Evolutionary conservation across 1,139 yeast species (phyloP), one percentile per base, ranked within the genome.

Genomic region (Saccharomyces hybrid): DNA sequence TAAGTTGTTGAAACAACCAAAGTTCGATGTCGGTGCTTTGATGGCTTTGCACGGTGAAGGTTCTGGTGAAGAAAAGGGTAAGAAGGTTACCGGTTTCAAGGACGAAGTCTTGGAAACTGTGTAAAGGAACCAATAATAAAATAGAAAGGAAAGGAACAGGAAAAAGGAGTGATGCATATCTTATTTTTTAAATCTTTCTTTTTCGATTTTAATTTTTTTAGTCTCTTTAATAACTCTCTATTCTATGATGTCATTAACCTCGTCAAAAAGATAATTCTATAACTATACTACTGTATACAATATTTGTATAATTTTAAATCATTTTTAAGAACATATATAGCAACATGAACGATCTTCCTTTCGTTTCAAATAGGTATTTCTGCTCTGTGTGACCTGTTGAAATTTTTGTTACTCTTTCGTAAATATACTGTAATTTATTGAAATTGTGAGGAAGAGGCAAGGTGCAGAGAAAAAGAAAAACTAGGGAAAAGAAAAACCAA

Each of bases 21-120:
- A 86, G 81, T 85, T 86, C 79, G 95, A 87, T 77, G 82, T 88
- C 74, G 95, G 95, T 78, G 78, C 89, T 72, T 82, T 88, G 75
- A 80, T 88, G 75, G 84, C 95, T 71, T 84, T 88, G 74, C 96
- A 88, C 83, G 96, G 96, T 77, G 96, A 87, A 80, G 85, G 82
- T 71, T 76, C 88, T 63, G 72, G 80, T 68, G 93, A 87, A 74
- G 93, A 87, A 75, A 83, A 88, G 78, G 96, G 96, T 73, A 86
- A 88, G 86, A 87, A 88, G 83, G 91, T 88, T 70, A 77, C 85
- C 71, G 77, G 87, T 77, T 87, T 86, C 89, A 87, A 88, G 83
- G 96, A 88, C 75, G 93, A 86, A 75, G 86, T 88, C 74, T 86
- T 88, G 76, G 95, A 85, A 79, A 73, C 86, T 73, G 91, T 86